A percentile compares a stretch with the other conserved stretches of the same genome.
Evolutionary conservation across 257 asterid genomes (phyloP).

Genomic region (Fraxinus anomala): DNA sequence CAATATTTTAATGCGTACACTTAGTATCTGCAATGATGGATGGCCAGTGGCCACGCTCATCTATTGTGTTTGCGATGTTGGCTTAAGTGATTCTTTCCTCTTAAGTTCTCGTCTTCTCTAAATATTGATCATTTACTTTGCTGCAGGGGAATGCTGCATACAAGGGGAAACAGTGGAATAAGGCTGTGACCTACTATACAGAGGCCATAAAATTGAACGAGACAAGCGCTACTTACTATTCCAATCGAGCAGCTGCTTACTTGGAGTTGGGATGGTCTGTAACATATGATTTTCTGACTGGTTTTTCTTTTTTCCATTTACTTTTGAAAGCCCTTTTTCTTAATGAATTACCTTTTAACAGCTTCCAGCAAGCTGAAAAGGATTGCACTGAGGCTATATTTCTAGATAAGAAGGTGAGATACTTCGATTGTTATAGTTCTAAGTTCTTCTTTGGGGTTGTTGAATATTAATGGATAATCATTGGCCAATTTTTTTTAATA

Average conservation of each 20-base stretch:
- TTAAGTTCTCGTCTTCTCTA: background rate
- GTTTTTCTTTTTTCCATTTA: constrained; percentile 4
- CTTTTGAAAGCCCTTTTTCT: constrained; percentile 4
- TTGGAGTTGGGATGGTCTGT: constrained; percentile 91
- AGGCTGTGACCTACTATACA: constrained; percentile 81
- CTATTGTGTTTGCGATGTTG: background rate
- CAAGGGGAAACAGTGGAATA: constrained; percentile 83
- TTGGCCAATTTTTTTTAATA: background rate
- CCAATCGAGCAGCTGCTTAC: constrained; percentile 95
- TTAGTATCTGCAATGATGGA: background rate
- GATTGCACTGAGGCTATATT: constrained; percentile 85
- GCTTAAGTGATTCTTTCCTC: constrained; percentile 12
- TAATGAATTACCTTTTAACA: constrained; percentile 33
- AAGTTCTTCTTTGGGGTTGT: background rate
- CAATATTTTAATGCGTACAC: background rate
- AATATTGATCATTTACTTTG: constrained; percentile 8
- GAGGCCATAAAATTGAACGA: constrained; percentile 79
- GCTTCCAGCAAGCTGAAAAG: constrained; percentile 82
- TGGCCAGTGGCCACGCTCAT: no score
- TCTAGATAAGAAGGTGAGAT: constrained; percentile 82
- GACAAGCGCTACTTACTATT: constrained; percentile 65
- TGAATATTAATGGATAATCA: background rate
- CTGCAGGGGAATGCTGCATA: constrained; percentile 92
- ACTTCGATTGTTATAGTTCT: background rate
- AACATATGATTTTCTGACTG: constrained; percentile 20